Conservation (phyloP, 2,329 filamentous ascomycete species). For the Calonectria henricotiae region DNA sequence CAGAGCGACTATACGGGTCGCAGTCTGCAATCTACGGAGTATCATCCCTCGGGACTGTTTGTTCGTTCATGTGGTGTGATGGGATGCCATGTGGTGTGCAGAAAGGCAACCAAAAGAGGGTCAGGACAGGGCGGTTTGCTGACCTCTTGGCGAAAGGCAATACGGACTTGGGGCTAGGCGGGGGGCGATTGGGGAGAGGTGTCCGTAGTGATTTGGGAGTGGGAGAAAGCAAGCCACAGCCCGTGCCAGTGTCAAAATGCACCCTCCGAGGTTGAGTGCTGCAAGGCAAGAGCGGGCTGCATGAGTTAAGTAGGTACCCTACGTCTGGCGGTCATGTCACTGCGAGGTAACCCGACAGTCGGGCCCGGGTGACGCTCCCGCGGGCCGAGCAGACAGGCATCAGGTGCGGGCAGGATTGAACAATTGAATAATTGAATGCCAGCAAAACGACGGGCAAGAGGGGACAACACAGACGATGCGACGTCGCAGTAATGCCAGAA, state of each 20-base stretch:
- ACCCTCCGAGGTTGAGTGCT: constrained; percentile 18
- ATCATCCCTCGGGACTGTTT: constrained; percentile 7
- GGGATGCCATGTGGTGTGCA: constrained; percentile 13
- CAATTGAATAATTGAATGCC: constrained; percentile 18
- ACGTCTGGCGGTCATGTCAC: constrained; percentile 29
- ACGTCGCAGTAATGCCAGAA: constrained; percentile 17
- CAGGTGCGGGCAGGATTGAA: background rate
- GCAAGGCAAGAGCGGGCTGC: constrained; percentile 3
- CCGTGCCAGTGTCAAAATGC: constrained; percentile 17
- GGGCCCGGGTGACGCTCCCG: constrained; percentile 33
- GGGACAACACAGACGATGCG: constrained; percentile 20
- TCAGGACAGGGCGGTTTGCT: constrained; percentile 8
- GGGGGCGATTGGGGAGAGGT: constrained; percentile 8
- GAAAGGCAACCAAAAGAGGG: constrained; percentile 1
- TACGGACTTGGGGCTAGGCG: constrained; percentile 8
- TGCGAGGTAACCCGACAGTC: constrained; percentile 39
- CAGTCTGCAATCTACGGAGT: constrained; percentile 23
- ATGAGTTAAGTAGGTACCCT: constrained; percentile 22
- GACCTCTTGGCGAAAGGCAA: constrained; percentile 10
- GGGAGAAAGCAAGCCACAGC: constrained; percentile 20
- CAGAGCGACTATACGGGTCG: constrained; percentile 7
- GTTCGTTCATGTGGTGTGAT: constrained; percentile 18
- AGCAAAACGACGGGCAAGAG: constrained; percentile 22
- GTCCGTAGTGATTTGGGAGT: constrained; percentile 18
- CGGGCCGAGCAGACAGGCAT: constrained; percentile 23